Percentiles rank a stretch among this genome's conserved stretches.
Conservation (phyloP, 192 early-diverging fungal genomes). For the Coemansia sp. region DNA sequence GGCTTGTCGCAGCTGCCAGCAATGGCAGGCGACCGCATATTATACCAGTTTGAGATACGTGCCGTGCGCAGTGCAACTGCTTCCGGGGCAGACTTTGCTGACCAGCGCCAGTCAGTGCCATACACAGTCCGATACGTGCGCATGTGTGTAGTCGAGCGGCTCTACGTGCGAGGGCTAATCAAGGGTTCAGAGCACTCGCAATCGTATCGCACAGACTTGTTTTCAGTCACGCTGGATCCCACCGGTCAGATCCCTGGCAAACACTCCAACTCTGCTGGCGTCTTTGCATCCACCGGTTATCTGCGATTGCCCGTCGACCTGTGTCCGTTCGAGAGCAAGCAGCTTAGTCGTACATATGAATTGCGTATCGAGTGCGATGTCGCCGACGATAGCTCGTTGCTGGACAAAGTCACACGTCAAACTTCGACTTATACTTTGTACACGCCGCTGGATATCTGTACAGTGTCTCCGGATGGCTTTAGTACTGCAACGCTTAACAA, state of each 20-base stretch:
- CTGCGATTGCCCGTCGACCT: conserved; percentile 34
- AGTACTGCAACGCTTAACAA: conserved; percentile 16
- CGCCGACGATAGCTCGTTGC: conserved; percentile 17
- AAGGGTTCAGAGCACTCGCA: conserved; percentile 23
- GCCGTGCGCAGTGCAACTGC: background rate
- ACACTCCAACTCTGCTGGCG: conserved; percentile 1
- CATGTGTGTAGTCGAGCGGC: conserved; percentile 23
- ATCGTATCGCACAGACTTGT: conserved; percentile 14
- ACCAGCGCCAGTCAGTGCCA: background rate
- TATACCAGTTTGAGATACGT: conserved; percentile 21
- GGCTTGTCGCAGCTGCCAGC: conserved; percentile 21
- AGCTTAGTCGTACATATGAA: conserved; percentile 28
- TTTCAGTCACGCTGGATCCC: conserved; percentile 12
- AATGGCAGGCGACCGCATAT: conserved; percentile 32
- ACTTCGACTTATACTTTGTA: conserved; percentile 13
- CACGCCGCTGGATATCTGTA: conserved; percentile 28
- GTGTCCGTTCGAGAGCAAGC: conserved; percentile 46
- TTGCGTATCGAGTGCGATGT: conserved; percentile 43
- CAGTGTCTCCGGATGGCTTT: conserved; percentile 25
- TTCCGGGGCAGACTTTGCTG: background rate
- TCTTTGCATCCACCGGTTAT: conserved; percentile 15
- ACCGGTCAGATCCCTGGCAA: background rate
- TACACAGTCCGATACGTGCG: conserved; percentile 17
- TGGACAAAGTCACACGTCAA: conserved; percentile 25
- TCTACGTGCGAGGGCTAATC: conserved; percentile 35